Base-by-base conservation (phyloP, 2,329 filamentous ascomycete species). In the Diplodia intermedia region DNA sequence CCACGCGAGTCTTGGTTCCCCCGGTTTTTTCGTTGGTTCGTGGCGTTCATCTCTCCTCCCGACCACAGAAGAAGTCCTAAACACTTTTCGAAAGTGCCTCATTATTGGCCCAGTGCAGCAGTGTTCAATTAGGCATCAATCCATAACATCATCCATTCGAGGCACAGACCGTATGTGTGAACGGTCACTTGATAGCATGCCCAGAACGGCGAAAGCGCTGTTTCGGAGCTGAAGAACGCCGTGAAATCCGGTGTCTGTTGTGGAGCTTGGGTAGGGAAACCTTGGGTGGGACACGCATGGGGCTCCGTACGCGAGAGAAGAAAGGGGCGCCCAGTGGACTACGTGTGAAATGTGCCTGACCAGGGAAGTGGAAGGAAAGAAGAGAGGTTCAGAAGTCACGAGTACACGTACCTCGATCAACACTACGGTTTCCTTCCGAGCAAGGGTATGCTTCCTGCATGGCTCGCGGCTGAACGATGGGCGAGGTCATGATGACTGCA, bases 211-310 rank as follows among this genome's bases (percentile, higher is more conserved):
- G 18, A 47, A 20, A 7, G 18, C 43, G 43, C 43, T n/a, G 43
- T 11, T 47, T 20, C 43, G 43, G 43, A 47, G 43, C 43, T 47
- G 43, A 47, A 47, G n/a, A 47, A 20, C n/a, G 43, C 43, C 43
- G n/a, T 20, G 43, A 47, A 47, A 47, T 47, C 43, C 43, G 43
- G 43, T 20, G 43, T 47, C 43, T 47, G 43, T 47, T 47, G 43
- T 47, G 43, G 43, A 47, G 43, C 43, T 47, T 20, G 43, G 43
- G 18, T 47, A 47, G 43, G 43, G 20, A 47, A 47, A 47, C 7
- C n/a, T 20, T 47, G 43, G 43, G 43, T n/a, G 43, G 43, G 43
- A n/a, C n/a, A n/a, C 43, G n/a, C n/a, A 47, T n/a, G 7, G 18
- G 43, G 43, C 7, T 11, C 20, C 43, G 43, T 47, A 47, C 18